These are phyloP conservation scores for Mortierella sp. DNA, from an alignment of 371 early-diverging fungal species.

Conservation along the genomic window DNA sequence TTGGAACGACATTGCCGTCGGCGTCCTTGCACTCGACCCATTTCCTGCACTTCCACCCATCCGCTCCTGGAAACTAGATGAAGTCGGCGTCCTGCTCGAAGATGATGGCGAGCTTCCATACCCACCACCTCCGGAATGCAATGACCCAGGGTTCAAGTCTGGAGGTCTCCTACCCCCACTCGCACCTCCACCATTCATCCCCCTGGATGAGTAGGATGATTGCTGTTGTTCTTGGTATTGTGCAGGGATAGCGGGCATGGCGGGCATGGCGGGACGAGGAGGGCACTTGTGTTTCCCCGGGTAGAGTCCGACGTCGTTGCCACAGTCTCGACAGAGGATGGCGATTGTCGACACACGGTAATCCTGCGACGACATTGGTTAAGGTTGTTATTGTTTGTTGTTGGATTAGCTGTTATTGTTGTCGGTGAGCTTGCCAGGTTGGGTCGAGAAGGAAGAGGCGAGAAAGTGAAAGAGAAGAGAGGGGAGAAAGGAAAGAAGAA, in stretches of 20 bases:
- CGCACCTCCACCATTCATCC: slow-evolving; percentile 12
- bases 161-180: slow-evolving; percentile 23
- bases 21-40: slow-evolving; percentile 16
- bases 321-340: slow-evolving; percentile 78
- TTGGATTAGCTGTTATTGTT: not conserved
- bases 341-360: slow-evolving; percentile 76
- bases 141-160: slow-evolving; percentile 26
- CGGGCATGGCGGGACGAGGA: slow-evolving; percentile 50
- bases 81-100: slow-evolving; percentile 35
- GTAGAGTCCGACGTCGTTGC: slow-evolving; percentile 77
- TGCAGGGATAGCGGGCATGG: slow-evolving; percentile 53
- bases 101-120: slow-evolving; percentile 10
- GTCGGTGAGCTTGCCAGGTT: not conserved
- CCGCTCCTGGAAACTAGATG: slow-evolving; percentile 40
- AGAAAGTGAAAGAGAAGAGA: not conserved
- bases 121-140: slow-evolving; percentile 10
- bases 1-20: slow-evolving; percentile 42
- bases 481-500: not conserved
- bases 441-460: not conserved
- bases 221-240: slow-evolving; percentile 33
- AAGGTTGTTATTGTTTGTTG: not conserved
- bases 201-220: slow-evolving; percentile 25
- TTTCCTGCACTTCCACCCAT: slow-evolving; percentile 8
- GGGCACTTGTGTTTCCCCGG: slow-evolving; percentile 77
- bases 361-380: slow-evolving; percentile 57